These are phyloP conservation scores for Tricholomella constricta DNA, from an alignment of 768 basidiomycete species.

Conservation along the genomic window DNA sequence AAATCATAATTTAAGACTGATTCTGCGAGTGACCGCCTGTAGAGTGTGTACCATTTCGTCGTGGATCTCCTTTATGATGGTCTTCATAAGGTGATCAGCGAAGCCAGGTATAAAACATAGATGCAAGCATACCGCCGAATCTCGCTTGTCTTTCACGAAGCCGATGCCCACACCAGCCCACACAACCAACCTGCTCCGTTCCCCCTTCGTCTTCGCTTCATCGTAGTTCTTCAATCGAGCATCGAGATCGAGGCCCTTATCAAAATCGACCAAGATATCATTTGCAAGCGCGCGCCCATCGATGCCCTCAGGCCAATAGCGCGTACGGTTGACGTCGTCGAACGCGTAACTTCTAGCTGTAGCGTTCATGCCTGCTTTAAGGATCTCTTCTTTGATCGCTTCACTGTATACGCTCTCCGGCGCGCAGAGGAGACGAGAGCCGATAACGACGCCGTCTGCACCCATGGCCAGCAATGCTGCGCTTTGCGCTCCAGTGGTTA, in stretches of 20 bases:
- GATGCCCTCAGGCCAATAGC: constrained; percentile 44
- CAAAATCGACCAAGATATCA: constrained; percentile 30
- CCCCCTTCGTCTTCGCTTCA: constrained; percentile 30
- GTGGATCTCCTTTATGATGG: background rate
- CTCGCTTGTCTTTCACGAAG: constrained; percentile 34
- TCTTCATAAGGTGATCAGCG: background rate
- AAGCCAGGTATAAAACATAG: background rate
- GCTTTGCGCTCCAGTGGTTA: constrained; percentile 52
- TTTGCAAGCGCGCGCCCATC: constrained; percentile 51
- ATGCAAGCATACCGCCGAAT: constrained; percentile 26
- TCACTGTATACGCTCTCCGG: constrained; percentile 38
- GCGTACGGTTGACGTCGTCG: constrained; percentile 40
- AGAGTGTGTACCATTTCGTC: background rate
- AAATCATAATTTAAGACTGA: background rate
- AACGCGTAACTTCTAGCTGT: constrained; percentile 46
- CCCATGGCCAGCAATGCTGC: constrained; percentile 54
- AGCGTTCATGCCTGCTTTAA: constrained; percentile 26
- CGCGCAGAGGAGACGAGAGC: constrained; percentile 62
- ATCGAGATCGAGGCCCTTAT: constrained; percentile 34
- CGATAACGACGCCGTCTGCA: constrained; percentile 53
- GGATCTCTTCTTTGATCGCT: constrained; percentile 22
- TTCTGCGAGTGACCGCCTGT: background rate
- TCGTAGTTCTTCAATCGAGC: constrained; percentile 28
- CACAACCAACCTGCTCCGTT: constrained; percentile 32
- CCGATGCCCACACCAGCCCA: constrained; percentile 49